Base-by-base conservation (phyloP, 2,329 filamentous ascomycete species). In the Sarocladium kiliense region DNA sequence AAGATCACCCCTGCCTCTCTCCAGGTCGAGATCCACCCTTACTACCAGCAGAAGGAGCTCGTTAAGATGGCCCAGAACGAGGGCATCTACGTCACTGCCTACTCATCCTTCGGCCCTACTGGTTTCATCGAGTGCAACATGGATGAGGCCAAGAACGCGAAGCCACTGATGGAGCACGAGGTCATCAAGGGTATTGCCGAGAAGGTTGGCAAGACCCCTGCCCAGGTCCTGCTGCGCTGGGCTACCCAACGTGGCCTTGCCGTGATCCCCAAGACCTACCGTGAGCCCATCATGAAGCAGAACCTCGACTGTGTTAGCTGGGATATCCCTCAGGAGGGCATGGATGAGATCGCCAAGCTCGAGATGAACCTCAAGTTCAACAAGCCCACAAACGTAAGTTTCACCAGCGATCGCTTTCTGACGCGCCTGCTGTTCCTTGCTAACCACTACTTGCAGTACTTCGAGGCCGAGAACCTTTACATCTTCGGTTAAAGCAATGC, bases 11-110 rank as follows among this genome's bases (percentile, higher is more conserved):
- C 89, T 9, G 87, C 89, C 37, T 86, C 87, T 39, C 85, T 94
- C 58, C 91, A 95, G 78, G 86, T 95, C 71, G 90, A 95, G 78
- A 89, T 93, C 76, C 91, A 95, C 79, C 90, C 90, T 25, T 94
- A 92, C 80, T 82, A 93, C 57, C 86, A 88, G 58, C 90, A 95
- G 78, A 72, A 77, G 57, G 79, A 84, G 54, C 81, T 95, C 54
- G 70, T 94, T 64, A 75, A 82, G 64, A 82, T 90, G 53, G 87
- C 86, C 64, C 78, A 87, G 75, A 73, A 76, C 54, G 80, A 91
- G 74, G 82, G 84, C 58, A 86, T 95, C 63, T 77, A 79, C 62
- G 80, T 95, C 56, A 94, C 89, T 3, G 90, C 88, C 53, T 95
- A 94, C 79, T 91, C 87, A 21, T 89, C 87, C 50, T 93, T 94